Percentiles rank a stretch among this genome's conserved stretches.
phyloP scores from a whole-genome alignment of 495 filamentous ascomycete genomes.

The Trichoderma erinaceum region DNA sequence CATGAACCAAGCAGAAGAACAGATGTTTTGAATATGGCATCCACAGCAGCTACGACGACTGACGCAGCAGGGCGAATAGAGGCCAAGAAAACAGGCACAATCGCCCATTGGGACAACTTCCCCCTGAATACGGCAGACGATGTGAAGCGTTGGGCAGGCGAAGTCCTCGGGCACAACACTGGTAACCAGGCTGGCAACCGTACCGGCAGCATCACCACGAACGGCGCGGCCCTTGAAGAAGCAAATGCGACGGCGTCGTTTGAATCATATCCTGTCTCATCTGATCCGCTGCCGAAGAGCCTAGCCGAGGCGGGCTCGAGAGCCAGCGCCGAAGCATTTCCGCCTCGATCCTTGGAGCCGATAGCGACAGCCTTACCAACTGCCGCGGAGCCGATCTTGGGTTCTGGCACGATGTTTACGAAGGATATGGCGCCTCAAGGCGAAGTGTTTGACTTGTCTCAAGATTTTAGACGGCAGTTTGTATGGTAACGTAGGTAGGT shows the following conservation, averaged over 20 bases:
- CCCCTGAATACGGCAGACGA: slow-evolving; percentile 8
- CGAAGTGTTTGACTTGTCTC: slow-evolving; percentile 4
- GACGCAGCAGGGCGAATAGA: slow-evolving; percentile 2
- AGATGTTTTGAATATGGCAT: background rate
- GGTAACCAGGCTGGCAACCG: background rate
- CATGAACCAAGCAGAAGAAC: background rate
- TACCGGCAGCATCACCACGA: background rate
- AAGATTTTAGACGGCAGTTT: slow-evolving; percentile 12
- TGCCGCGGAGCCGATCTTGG: background rate
- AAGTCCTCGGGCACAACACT: background rate
- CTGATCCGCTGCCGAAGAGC: background rate
- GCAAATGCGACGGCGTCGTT: background rate
- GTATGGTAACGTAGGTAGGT: background rate
- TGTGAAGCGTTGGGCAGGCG: slow-evolving; percentile 8
- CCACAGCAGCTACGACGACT: background rate
- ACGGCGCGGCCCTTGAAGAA: background rate
- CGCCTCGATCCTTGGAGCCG: background rate
- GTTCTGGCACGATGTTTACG: background rate
- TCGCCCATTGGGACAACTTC: slow-evolving; percentile 7
- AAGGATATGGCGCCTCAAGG: background rate
- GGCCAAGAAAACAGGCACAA: slow-evolving; percentile 12
- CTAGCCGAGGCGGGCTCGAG: background rate
- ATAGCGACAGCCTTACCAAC: background rate
- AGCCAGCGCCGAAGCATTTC: background rate
- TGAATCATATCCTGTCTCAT: background rate